Evolutionary conservation across 2,329 filamentous ascomycete species (phyloP).

Genomic region (Penicillium sp.): DNA sequence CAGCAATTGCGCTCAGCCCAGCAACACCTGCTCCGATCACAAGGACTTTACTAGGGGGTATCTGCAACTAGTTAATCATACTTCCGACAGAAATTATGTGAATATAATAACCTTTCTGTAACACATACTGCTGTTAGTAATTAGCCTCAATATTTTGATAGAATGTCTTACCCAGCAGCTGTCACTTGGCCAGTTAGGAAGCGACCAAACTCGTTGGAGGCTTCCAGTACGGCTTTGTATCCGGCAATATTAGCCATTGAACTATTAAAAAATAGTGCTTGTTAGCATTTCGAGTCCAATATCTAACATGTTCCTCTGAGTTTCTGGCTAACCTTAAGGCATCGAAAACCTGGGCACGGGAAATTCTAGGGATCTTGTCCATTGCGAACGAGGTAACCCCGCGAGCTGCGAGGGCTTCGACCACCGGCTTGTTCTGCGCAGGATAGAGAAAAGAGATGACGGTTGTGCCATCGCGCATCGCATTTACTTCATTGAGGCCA

Average conservation of each 20-base stretch:
- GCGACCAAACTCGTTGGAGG: slow-evolving; percentile 82
- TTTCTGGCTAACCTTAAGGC: slow-evolving; percentile 53
- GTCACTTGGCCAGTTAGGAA: slow-evolving; percentile 88
- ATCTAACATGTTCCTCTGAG: background rate
- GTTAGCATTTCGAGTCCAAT: slow-evolving; percentile 2
- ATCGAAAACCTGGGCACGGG: slow-evolving; percentile 82
- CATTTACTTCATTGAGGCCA: slow-evolving; percentile 62
- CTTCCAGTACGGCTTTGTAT: slow-evolving; percentile 87
- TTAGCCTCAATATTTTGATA: background rate
- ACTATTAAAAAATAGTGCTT: slow-evolving; percentile 39
- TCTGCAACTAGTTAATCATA: slow-evolving; percentile 48
- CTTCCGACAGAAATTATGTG: background rate
- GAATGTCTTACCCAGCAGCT: slow-evolving; percentile 62
- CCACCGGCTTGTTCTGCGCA: slow-evolving; percentile 70
- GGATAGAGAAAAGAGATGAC: slow-evolving; percentile 82
- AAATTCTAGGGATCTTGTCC: slow-evolving; percentile 90
- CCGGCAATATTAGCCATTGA: slow-evolving; percentile 95
- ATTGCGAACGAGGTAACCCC: slow-evolving; percentile 80
- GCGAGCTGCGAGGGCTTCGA: slow-evolving; percentile 66
- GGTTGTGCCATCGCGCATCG: slow-evolving; percentile 65
- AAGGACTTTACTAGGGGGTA: slow-evolving; percentile 83
- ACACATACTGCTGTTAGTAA: slow-evolving; percentile 6
- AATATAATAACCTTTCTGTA: slow-evolving; percentile 22
- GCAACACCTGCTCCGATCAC: slow-evolving; percentile 89
- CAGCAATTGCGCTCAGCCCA: slow-evolving; percentile 82